phyloP scores from a whole-genome alignment of 2,329 filamentous ascomycete genomes.

The Scedosporium minutisporum region DNA sequence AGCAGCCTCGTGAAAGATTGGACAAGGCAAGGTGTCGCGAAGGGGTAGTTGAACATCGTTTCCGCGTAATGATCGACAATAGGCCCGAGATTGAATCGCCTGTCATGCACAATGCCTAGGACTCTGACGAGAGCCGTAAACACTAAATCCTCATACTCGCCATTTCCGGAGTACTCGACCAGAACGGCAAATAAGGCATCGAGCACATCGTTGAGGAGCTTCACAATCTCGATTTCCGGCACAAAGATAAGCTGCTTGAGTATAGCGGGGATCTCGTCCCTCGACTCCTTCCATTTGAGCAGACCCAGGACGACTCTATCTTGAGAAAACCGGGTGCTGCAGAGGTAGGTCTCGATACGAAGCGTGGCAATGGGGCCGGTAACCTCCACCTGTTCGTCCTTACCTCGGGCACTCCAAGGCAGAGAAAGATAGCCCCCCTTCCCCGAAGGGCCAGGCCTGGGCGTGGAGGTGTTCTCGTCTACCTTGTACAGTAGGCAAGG shows the following conservation, averaged over 20 bases:
- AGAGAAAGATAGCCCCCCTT: slow-evolving; percentile 80
- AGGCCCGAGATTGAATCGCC: slow-evolving; percentile 83
- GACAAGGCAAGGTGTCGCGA: slow-evolving; percentile 79
- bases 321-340: slow-evolving; percentile 91
- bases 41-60: slow-evolving; percentile 83
- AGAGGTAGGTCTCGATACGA: slow-evolving; percentile 73
- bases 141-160: slow-evolving; percentile 85
- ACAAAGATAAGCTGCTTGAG: slow-evolving; percentile 84
- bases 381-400: slow-evolving; percentile 61
- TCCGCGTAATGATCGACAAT: slow-evolving; percentile 88
- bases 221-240: slow-evolving; percentile 94
- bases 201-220: slow-evolving; percentile 80
- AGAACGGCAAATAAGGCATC: slow-evolving; percentile 86
- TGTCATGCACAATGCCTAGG: slow-evolving; percentile 85
- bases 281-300: slow-evolving; percentile 74
- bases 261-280: slow-evolving; percentile 61
- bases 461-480: slow-evolving; percentile 76
- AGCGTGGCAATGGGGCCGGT: slow-evolving; percentile 75
- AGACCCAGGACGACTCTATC: slow-evolving; percentile 78
- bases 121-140: slow-evolving; percentile 87
- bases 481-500: slow-evolving; percentile 77
- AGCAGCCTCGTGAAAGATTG: slow-evolving; percentile 78
- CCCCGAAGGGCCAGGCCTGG: slow-evolving; percentile 50
- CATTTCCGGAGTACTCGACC: slow-evolving; percentile 81
- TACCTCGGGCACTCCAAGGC: slow-evolving; percentile 64